Evolutionary conservation across 495 filamentous ascomycete species (phyloP).

Genomic region (Podospora fimiseda): DNA sequence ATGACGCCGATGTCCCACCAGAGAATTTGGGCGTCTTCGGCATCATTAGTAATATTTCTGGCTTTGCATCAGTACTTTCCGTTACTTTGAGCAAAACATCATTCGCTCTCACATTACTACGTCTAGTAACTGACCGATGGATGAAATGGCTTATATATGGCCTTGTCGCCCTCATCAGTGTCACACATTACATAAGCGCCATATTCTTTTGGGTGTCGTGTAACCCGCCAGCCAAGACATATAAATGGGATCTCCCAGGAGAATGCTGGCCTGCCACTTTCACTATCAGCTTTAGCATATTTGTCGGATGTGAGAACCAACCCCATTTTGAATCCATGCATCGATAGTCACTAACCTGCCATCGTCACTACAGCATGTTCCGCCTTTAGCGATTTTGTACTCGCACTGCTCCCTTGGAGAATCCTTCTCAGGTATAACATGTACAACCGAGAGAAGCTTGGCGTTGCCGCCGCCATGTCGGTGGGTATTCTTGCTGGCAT

Average conservation of each 20-base stretch:
- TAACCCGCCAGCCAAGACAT: constrained; percentile 31
- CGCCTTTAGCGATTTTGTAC: constrained; percentile 20
- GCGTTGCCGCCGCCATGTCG: constrained; percentile 25
- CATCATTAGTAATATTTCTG: constrained; percentile 17
- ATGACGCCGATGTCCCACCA: constrained; percentile 1
- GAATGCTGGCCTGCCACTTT: constrained; percentile 29
- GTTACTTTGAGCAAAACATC: constrained; percentile 29
- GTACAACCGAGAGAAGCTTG: constrained; percentile 26
- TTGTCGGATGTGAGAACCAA: constrained; percentile 13
- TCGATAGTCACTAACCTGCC: too few species aligned
- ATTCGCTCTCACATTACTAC: constrained; percentile 30
- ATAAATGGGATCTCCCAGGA: constrained; percentile 18
- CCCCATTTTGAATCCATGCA: too few species aligned
- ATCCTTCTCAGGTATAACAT: constrained; percentile 23
- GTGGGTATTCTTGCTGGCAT: constrained; percentile 26
- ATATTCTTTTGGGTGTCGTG: constrained; percentile 37
- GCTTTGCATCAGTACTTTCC: constrained; percentile 19
- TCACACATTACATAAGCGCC: constrained; percentile 32
- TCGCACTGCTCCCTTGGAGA: constrained; percentile 22
- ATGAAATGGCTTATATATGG: constrained; percentile 19
- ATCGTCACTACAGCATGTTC: constrained; percentile 17
- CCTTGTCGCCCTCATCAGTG: constrained; percentile 31
- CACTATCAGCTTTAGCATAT: constrained; percentile 9
- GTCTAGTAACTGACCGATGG: constrained; percentile 20
- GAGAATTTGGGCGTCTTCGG: constrained; percentile 12